Evolutionary conservation across 139 green algal species (phyloP).

Genomic region (Chlorella sp.): DNA sequence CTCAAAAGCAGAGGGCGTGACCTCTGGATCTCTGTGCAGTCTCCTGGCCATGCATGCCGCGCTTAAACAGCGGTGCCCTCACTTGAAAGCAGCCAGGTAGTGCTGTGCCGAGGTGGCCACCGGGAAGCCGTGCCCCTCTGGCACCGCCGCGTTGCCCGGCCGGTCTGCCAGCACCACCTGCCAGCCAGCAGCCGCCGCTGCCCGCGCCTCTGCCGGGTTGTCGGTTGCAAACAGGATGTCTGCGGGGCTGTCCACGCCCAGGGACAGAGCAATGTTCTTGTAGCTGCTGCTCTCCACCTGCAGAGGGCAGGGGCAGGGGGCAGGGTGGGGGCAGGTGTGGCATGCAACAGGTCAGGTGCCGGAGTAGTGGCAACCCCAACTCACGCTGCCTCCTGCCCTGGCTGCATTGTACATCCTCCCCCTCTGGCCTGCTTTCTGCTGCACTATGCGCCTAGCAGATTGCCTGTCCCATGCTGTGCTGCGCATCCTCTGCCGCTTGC

Average conservation of each 20-base stretch:
- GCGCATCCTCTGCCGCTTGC: neutral
- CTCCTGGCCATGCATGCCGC: no score
- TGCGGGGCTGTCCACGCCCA: slow-evolving; percentile 75
- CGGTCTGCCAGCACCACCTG: slow-evolving; percentile 75
- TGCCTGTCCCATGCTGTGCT: no score
- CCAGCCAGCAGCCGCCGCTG: slow-evolving; percentile 83
- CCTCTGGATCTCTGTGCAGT: no score
- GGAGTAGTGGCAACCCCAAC: neutral
- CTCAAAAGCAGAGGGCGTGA: no score
- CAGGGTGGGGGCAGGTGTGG: neutral
- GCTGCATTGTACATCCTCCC: neutral
- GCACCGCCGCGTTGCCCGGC: slow-evolving; percentile 83
- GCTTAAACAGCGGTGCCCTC: neutral
- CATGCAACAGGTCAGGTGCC: neutral
- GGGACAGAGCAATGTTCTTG: slow-evolving; percentile 79
- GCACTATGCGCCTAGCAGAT: no score
- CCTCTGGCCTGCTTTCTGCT: neutral
- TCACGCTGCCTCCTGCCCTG: neutral
- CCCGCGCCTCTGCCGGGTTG: slow-evolving; percentile 79
- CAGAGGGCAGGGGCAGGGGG: neutral
- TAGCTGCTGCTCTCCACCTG: slow-evolving; percentile 74
- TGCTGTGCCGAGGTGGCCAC: slow-evolving; percentile 65
- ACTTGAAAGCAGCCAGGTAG: slow-evolving; percentile 40
- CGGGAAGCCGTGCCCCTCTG: slow-evolving; percentile 61
- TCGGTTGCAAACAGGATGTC: slow-evolving; percentile 93